These are phyloP conservation scores for Nemania abortiva DNA, from an alignment of 2,329 filamentous ascomycete genomes.

Conservation along the genomic window DNA sequence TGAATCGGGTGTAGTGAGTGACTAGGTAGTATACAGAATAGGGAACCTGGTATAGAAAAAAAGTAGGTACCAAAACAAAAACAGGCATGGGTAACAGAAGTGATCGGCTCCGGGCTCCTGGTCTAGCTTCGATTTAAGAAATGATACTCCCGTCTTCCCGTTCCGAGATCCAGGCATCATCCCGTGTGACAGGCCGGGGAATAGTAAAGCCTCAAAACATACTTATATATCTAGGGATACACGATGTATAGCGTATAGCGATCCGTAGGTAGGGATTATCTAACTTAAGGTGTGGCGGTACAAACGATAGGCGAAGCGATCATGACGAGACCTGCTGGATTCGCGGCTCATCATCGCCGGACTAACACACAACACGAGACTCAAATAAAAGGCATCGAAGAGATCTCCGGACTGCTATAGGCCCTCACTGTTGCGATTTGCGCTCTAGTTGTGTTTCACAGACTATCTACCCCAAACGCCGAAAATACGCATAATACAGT, in stretches of 20 bases:
- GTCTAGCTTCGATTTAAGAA: constrained; percentile 47
- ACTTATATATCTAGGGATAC: neutral
- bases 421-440: constrained; percentile 17
- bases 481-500: constrained; percentile 16
- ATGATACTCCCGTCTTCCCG: constrained; percentile 47
- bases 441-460: constrained; percentile 30
- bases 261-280: constrained; percentile 18
- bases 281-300: constrained; percentile 31
- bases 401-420: neutral
- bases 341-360: constrained; percentile 22
- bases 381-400: constrained; percentile 11
- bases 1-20: constrained; percentile 6
- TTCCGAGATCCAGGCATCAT: constrained; percentile 46
- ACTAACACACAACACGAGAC: constrained; percentile 6
- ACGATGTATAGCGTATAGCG: neutral
- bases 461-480: constrained; percentile 22
- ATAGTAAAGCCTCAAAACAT: constrained; percentile 35
- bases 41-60: neutral
- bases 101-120: constrained; percentile 38
- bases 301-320: constrained; percentile 42
- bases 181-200: constrained; percentile 27
- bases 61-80: neutral
- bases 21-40: constrained; percentile 7
- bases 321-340: constrained; percentile 25
- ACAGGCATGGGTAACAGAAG: constrained; percentile 27